Conservation (phyloP, 2,329 filamentous ascomycete species). For the Penicillium hordei region DNA sequence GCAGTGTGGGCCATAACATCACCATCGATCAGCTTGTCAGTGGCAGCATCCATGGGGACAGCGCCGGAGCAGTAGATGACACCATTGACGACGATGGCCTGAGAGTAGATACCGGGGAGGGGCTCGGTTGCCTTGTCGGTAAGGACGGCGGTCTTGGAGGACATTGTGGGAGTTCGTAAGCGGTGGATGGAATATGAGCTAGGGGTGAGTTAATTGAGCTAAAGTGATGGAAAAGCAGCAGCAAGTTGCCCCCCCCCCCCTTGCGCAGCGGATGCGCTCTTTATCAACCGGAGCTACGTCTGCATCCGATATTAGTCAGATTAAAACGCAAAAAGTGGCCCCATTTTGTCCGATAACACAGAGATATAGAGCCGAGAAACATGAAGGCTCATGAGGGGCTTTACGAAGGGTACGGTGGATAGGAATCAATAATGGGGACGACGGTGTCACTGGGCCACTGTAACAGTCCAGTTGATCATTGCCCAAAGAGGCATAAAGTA, state of each 20-base stretch:
- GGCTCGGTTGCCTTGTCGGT: slow-evolving; percentile 54
- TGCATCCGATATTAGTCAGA: neutral
- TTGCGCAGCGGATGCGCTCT: neutral
- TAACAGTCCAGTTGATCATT: neutral
- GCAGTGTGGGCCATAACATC: slow-evolving; percentile 57
- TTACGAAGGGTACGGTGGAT: neutral
- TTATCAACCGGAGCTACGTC: slow-evolving; percentile 3
- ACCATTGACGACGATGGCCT: slow-evolving; percentile 63
- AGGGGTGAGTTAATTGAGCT: neutral
- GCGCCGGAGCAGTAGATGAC: slow-evolving; percentile 71
- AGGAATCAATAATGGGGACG: neutral
- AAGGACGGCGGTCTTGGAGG: slow-evolving; percentile 42
- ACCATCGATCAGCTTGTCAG: slow-evolving; percentile 56
- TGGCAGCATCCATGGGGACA: slow-evolving; percentile 59
- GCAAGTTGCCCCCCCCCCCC: neutral
- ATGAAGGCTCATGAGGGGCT: neutral
- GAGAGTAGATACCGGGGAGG: slow-evolving; percentile 56
- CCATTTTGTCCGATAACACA: neutral
- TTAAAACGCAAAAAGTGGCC: neutral
- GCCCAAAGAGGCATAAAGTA: neutral
- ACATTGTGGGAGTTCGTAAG: slow-evolving; percentile 26
- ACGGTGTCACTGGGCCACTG: neutral
- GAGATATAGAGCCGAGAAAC: neutral
- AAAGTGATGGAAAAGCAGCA: neutral
- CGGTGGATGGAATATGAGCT: neutral